These are phyloP conservation scores for Talaromyces proteolyticus DNA, from an alignment of 495 filamentous ascomycete species.

Conservation along the genomic window DNA sequence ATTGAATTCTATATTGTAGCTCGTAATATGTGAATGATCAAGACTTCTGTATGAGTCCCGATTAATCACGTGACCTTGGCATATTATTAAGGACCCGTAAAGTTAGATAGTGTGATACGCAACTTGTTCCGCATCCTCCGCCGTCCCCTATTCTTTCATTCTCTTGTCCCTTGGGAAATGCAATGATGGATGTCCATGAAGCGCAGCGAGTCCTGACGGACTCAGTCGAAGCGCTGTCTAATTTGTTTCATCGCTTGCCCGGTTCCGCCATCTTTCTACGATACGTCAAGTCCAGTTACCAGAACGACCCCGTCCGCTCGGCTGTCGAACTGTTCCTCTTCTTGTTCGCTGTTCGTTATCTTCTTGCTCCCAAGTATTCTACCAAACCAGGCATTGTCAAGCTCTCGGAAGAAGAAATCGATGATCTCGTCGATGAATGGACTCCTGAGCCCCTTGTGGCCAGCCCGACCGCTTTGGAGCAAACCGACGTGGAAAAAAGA, in stretches of 20 bases:
- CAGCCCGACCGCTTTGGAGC: slow-evolving; percentile 63
- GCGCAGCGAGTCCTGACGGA: slow-evolving; percentile 63
- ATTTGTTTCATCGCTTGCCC: slow-evolving; percentile 79
- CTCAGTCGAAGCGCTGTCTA: slow-evolving; percentile 58
- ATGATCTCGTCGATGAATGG: slow-evolving; percentile 97
- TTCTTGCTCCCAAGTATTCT: slow-evolving; percentile 84
- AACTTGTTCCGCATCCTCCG: not conserved
- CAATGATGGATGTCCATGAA: slow-evolving; percentile 75
- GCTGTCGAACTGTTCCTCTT: slow-evolving; percentile 93
- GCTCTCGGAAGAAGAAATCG: slow-evolving; percentile 91
- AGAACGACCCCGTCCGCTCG: slow-evolving; percentile 90
- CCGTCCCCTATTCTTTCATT: too few species aligned
- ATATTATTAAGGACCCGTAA: too few species aligned
- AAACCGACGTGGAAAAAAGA: slow-evolving; percentile 74
- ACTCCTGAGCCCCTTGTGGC: slow-evolving; percentile 87
- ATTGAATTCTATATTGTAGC: too few species aligned
- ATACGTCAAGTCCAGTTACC: slow-evolving; percentile 94
- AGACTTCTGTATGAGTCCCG: too few species aligned
- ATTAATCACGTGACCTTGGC: not conserved
- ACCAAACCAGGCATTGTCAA: slow-evolving; percentile 85
- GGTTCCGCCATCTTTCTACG: slow-evolving; percentile 91
- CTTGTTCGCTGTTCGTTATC: slow-evolving; percentile 90
- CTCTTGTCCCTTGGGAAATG: slow-evolving; percentile 1
- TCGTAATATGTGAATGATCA: too few species aligned
- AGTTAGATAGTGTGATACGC: not conserved